Base-by-base conservation (phyloP, 2,329 filamentous ascomycete genomes). In the Colletotrichum tropicale region DNA sequence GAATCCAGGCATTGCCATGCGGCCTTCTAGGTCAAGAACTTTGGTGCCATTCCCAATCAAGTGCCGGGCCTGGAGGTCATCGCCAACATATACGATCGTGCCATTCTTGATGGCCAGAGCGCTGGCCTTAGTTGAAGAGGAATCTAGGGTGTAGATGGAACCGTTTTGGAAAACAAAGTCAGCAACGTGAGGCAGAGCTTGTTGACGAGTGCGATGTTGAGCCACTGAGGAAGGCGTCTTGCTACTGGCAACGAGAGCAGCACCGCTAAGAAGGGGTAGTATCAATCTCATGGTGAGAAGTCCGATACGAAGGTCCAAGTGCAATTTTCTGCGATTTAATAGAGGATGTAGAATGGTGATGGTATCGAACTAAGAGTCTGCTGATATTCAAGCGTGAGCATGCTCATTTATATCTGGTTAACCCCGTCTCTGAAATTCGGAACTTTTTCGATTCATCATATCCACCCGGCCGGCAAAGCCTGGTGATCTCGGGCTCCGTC, bases 1-100 rank as follows among this genome's bases (percentile, higher is more conserved):
- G 38, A 81, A 75, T 8, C 80, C 80, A 9, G 80, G 80, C 80
- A 81, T 81, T 24, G 79, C 80, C 80, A 81, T 81, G 32, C 77
- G 78, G 16, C 80, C 80, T n/a, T 79, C 62, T 10, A 81, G 78
- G 56, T 81, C 75, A n/a, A 81, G 38, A 6, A 81, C 75, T 26
- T 79, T 78, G 60, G 80, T 81, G 8, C 67, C 66, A 10, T 74
- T 77, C 9, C 80, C 80, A 24, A 81, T 80, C 18, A 78, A 79
- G 1, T 56, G 43, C 30, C 77, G 76, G n/a, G 74, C 70, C 4
- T 55, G 64, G 8, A 77, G 77, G 34, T 80, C 73, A 56, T 65
- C 69, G 13, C 80, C 80, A 0, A 77, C 71, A 13, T 77, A 80
- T 9, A 78, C 73, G 18, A 81, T 81, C 28, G 43, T 75, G 43